A percentile compares a stretch with the other conserved stretches of the same genome.
phyloP scores from a whole-genome alignment of 2,329 filamentous ascomycete species.

The Calonectria hawksworthii region DNA sequence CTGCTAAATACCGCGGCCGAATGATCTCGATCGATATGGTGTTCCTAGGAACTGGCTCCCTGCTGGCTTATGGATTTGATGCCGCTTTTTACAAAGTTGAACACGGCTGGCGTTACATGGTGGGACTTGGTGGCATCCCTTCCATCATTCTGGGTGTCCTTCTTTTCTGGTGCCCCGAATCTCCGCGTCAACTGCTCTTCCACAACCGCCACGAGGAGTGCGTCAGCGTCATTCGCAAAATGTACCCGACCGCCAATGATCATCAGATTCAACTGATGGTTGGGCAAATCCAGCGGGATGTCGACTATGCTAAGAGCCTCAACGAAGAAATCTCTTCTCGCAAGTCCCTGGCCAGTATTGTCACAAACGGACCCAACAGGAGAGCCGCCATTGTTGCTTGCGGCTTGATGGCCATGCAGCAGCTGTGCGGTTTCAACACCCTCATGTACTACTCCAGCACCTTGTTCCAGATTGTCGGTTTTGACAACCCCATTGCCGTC shows the following conservation, averaged over 20 bases:
- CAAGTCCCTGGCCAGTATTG: constrained; percentile 46
- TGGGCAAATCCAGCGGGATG: constrained; percentile 28
- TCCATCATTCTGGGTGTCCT: constrained; percentile 35
- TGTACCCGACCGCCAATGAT: constrained; percentile 33
- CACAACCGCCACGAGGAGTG: constrained; percentile 51
- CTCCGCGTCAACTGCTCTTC: constrained; percentile 40
- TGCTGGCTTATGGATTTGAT: constrained; percentile 44
- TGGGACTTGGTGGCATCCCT: constrained; percentile 35
- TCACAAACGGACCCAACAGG: constrained; percentile 52
- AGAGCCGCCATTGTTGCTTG: constrained; percentile 58
- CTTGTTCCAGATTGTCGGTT: constrained; percentile 40
- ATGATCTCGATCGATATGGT: constrained; percentile 45
- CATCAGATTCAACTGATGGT: constrained; percentile 48
- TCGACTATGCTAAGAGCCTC: constrained; percentile 29
- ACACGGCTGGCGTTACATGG: constrained; percentile 41
- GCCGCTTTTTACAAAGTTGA: constrained; percentile 51
- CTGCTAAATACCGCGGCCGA: constrained; percentile 39
- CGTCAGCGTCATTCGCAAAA: constrained; percentile 28
- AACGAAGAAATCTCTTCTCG: constrained; percentile 34
- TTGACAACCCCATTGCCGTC: constrained; percentile 58
- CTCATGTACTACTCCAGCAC: constrained; percentile 43
- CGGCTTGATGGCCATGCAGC: constrained; percentile 58
- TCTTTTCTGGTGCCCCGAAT: constrained; percentile 37
- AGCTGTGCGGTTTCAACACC: constrained; percentile 41
- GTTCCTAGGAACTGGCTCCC: constrained; percentile 37